These are phyloP conservation scores for Cucumis cinereus DNA, from an alignment of 306 rosid genomes.

Conservation along the genomic window DNA sequence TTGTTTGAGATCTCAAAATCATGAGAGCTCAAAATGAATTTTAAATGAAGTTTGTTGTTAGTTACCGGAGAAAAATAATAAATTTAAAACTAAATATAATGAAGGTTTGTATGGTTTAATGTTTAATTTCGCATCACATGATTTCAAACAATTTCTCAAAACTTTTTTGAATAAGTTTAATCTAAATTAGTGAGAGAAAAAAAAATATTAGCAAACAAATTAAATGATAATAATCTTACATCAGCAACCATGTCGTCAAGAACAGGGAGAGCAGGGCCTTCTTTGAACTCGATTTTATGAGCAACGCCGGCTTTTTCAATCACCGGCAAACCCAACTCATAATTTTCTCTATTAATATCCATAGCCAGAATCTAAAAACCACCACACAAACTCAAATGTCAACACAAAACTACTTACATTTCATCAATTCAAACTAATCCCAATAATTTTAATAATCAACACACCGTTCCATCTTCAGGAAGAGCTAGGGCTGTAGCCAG, in stretches of 20 bases:
- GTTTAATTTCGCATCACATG: no score
- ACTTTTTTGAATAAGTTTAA: no score
- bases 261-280: constrained; percentile 89
- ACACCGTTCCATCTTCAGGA: constrained; percentile 88
- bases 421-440: background rate
- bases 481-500: constrained; percentile 91
- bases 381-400: background rate
- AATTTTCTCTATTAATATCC: constrained; percentile 85
- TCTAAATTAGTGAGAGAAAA: no score
- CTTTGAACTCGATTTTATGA: constrained; percentile 86
- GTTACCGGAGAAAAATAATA: no score
- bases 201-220: no score
- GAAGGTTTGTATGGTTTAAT: no score
- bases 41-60: no score
- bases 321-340: constrained; percentile 64
- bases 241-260: constrained; percentile 62
- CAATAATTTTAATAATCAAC: background rate
- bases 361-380: constrained; percentile 64
- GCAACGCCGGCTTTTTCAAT: constrained; percentile 78
- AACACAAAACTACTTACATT: background rate
- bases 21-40: no score
- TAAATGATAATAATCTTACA: constrained; percentile 19
- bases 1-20: no score
- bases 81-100: no score
- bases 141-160: no score